These are phyloP conservation scores for Globisporangium irregulare DNA, from an alignment of 352 stramenopile species.

Conservation along the genomic window DNA sequence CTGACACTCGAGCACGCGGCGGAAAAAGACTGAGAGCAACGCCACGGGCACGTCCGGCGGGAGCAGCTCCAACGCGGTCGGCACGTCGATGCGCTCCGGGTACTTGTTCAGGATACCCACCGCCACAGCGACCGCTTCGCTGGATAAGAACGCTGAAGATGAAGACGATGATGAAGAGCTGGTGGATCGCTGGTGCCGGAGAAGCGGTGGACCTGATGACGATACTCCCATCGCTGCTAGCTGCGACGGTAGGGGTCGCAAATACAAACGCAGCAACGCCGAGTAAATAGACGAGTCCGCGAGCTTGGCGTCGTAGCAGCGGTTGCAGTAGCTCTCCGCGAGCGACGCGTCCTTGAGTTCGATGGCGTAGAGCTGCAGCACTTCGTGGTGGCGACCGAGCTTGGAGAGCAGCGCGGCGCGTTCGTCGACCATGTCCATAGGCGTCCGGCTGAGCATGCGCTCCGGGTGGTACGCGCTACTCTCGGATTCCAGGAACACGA, in stretches of 20 bases:
- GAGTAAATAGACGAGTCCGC: slow-evolving; percentile 83
- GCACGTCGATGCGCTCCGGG: slow-evolving; percentile 76
- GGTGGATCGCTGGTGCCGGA: slow-evolving; percentile 27
- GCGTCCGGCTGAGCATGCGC: slow-evolving; percentile 74
- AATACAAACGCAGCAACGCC: slow-evolving; percentile 67
- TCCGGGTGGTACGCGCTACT: slow-evolving; percentile 65
- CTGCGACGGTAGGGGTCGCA: slow-evolving; percentile 38
- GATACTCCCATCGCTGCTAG: slow-evolving; percentile 14
- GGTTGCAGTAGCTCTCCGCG: slow-evolving; percentile 79
- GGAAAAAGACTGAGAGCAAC: slow-evolving; percentile 60
- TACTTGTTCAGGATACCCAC: slow-evolving; percentile 83
- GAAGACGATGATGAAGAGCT: slow-evolving; percentile 6
- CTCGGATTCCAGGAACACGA: slow-evolving; percentile 62
- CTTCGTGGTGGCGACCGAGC: slow-evolving; percentile 75
- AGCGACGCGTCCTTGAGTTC: slow-evolving; percentile 68
- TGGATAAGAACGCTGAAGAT: slow-evolving; percentile 24
- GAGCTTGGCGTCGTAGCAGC: slow-evolving; percentile 70
- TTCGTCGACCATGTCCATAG: slow-evolving; percentile 77
- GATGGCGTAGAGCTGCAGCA: slow-evolving; percentile 77
- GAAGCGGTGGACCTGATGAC: slow-evolving; percentile 19
- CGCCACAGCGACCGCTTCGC: slow-evolving; percentile 57
- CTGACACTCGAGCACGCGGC: slow-evolving; percentile 68
- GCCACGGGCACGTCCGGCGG: slow-evolving; percentile 50
- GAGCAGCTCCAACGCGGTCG: slow-evolving; percentile 71
- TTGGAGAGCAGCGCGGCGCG: slow-evolving; percentile 69